Evolutionary conservation across 257 asterid genomes (phyloP).

Genomic region (Ajuga chamaepitys): DNA sequence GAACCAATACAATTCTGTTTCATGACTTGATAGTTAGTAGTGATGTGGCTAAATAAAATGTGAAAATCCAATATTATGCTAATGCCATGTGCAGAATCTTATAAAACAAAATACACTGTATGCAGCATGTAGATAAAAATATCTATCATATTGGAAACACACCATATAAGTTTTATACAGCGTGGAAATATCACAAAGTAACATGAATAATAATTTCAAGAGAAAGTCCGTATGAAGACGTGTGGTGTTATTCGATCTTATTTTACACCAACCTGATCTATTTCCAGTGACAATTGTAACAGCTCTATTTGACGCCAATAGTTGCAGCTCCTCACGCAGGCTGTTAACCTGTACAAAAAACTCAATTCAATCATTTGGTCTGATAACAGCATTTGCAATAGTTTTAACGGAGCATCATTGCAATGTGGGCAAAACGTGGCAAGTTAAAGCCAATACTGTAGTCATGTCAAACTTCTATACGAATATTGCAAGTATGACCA

Average conservation of each 20-base stretch:
- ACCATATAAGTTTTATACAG: not conserved
- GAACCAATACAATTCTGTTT: not conserved
- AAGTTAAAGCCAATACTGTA: not conserved
- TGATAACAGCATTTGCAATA: not conserved
- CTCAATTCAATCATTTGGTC: conserved; percentile 6
- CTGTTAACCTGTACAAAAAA: conserved; percentile 57
- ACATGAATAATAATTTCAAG: not conserved
- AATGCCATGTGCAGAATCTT: not conserved
- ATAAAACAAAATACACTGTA: not conserved
- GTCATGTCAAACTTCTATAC: not conserved
- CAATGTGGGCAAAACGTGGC: not conserved
- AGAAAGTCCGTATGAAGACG: not conserved
- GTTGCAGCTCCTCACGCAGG: conserved; percentile 72
- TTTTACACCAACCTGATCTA: conserved; percentile 59
- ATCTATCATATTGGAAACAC: not conserved
- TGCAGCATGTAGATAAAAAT: not conserved
- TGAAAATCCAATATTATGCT: not conserved
- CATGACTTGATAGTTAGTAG: not conserved
- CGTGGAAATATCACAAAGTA: not conserved
- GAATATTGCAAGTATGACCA: not conserved
- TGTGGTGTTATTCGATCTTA: conserved; percentile 1
- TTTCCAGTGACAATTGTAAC: conserved; percentile 67
- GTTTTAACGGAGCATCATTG: not conserved
- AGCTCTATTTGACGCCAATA: conserved; percentile 52
- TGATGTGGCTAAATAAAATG: not conserved